Conservation (phyloP, 1,284 basidiomycete species). For the Lignosus rhinocerotis region DNA sequence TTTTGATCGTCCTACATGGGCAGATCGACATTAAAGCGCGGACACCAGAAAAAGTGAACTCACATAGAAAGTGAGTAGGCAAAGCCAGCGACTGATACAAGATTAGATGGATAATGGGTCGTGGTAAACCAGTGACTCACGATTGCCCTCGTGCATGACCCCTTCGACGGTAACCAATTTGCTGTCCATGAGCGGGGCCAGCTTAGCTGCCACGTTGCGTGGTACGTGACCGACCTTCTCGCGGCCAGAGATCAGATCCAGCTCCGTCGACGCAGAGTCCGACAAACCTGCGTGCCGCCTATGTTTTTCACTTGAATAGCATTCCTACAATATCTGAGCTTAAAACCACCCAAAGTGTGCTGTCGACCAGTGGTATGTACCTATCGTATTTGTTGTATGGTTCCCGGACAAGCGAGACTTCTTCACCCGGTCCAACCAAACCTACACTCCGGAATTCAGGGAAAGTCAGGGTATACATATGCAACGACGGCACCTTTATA, state of each 20-base stretch:
- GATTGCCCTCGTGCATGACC: slow-evolving; percentile 70
- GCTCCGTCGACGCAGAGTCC: too few relatives aligned
- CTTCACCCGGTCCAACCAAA: slow-evolving; percentile 74
- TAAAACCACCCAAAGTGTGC: neutral
- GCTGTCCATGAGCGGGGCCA: slow-evolving; percentile 74
- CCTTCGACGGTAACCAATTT: slow-evolving; percentile 71
- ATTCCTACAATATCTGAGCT: slow-evolving; percentile 45
- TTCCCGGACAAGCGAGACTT: slow-evolving; percentile 73
- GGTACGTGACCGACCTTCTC: slow-evolving; percentile 71
- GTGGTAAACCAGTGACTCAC: slow-evolving; percentile 40
- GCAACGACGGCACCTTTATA: slow-evolving; percentile 54
- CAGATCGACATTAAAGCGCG: neutral
- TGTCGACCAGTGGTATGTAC: slow-evolving; percentile 39
- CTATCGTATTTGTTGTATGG: slow-evolving; percentile 69
- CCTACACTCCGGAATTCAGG: slow-evolving; percentile 40
- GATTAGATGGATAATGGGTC: neutral
- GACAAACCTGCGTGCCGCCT: slow-evolving; percentile 53
- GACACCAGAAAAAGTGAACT: slow-evolving; percentile 17
- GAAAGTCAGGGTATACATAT: neutral
- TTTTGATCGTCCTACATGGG: slow-evolving; percentile 66
- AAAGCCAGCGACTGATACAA: slow-evolving; percentile 41
- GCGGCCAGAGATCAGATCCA: neutral
- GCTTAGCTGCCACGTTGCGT: slow-evolving; percentile 53
- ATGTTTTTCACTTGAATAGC: slow-evolving; percentile 83
- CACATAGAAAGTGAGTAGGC: slow-evolving; percentile 64